Percentiles rank a stretch among this genome's conserved stretches.
phyloP scores from a whole-genome alignment of 371 early-diverging fungal species.

The Mucor saturninus region DNA sequence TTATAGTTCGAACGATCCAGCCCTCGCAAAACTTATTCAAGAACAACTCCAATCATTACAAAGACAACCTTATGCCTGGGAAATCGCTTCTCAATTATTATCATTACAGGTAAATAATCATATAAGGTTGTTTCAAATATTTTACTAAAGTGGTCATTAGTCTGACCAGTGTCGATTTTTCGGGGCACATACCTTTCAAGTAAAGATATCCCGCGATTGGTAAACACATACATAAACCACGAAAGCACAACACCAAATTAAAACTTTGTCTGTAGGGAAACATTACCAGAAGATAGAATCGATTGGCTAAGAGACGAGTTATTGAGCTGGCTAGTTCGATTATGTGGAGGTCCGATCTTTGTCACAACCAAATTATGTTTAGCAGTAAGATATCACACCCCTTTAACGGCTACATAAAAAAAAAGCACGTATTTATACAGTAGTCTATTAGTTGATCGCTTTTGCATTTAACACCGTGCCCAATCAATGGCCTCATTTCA shows the following conservation, averaged over 20 bases:
- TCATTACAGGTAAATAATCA: constrained; percentile 47
- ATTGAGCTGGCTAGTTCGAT: constrained; percentile 63
- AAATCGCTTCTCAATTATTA: constrained; percentile 69
- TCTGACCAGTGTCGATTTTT: constrained; percentile 76
- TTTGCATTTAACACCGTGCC: constrained; percentile 72
- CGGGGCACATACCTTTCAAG: constrained; percentile 86
- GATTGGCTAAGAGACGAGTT: constrained; percentile 69
- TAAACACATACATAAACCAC: constrained; percentile 21
- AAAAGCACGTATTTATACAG: background rate
- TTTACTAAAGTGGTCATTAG: constrained; percentile 30
- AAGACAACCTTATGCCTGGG: constrained; percentile 76
- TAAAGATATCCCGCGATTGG: constrained; percentile 83
- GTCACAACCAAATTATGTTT: constrained; percentile 77
- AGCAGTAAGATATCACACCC: constrained; percentile 53
- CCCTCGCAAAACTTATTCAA: constrained; percentile 61
- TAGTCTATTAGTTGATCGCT: constrained; percentile 58
- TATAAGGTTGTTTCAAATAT: background rate
- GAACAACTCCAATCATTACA: constrained; percentile 73
- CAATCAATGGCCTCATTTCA: constrained; percentile 65
- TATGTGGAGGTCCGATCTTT: constrained; percentile 64
- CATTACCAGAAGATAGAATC: constrained; percentile 64
- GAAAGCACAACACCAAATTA: too few relatives aligned
- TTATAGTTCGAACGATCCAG: constrained; percentile 50
- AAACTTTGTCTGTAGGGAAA: constrained; percentile 47
- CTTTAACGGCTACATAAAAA: background rate